These are phyloP conservation scores for Globisporangium camurandrum DNA, from an alignment of 352 stramenopile species.

Conservation along the genomic window DNA sequence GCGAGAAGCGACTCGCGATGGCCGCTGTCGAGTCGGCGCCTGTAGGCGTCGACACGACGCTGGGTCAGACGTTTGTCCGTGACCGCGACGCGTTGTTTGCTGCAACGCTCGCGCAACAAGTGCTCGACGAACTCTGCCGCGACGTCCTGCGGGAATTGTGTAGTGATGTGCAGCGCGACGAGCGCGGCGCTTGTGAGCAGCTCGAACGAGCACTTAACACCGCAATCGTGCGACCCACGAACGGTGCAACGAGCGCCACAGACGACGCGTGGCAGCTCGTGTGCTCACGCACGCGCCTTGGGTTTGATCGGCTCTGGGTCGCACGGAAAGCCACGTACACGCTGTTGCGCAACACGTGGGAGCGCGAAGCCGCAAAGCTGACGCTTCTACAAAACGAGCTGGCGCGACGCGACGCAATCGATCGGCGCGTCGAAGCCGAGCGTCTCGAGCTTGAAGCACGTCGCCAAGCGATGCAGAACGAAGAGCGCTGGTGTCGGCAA, in stretches of 20 bases:
- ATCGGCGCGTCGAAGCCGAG: constrained; percentile 43
- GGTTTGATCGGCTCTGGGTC: constrained; percentile 38
- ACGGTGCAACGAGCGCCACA: constrained; percentile 3
- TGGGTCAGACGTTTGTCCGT: constrained; percentile 20
- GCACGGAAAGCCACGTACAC: constrained; percentile 27
- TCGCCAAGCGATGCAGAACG: constrained; percentile 58
- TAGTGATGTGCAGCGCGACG: constrained; percentile 17
- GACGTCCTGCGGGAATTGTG: constrained; percentile 20
- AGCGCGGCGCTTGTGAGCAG: constrained; percentile 1
- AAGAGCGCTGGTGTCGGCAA: constrained; percentile 45
- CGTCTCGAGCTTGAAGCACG: constrained; percentile 24
- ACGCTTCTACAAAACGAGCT: constrained; percentile 39
- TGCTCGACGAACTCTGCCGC: constrained; percentile 19
- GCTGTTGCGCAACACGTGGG: constrained; percentile 31
- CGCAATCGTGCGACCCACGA: constrained; percentile 1
- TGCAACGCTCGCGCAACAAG: constrained; percentile 11
- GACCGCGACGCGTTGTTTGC: constrained; percentile 26
- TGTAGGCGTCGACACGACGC: constrained; percentile 18
- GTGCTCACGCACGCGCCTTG: constrained; percentile 6
- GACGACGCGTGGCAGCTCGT: constrained; percentile 2
- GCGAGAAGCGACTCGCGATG: constrained; percentile 66
- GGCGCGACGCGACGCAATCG: constrained; percentile 38
- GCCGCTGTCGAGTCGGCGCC: constrained; percentile 36
- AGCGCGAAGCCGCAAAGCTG: constrained; percentile 36
- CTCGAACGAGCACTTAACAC: constrained; percentile 5